Base-by-base conservation (phyloP, 2,329 filamentous ascomycete genomes). In the Aspergillus sp. region DNA sequence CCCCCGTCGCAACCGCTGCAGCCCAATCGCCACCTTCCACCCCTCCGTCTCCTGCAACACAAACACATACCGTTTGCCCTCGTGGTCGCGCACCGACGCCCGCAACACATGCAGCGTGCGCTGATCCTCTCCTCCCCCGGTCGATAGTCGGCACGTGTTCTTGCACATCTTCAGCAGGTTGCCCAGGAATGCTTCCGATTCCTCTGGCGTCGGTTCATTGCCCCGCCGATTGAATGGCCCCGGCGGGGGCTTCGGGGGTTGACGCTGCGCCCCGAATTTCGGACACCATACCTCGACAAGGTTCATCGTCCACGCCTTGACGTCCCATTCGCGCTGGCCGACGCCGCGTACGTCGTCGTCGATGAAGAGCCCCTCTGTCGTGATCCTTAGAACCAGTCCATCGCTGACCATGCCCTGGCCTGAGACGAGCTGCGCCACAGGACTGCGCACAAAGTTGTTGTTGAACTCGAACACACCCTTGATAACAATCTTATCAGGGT, bases 301-400 rank as follows among this genome's bases (percentile, higher is more conserved):
- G 79, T 96, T 97, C 78, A 99, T 85, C 47, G 92, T 97, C 95
- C 95, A 98, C 25, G 94, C 93, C 78, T 98, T 98, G 72, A 98
- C 88, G 75, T 99, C 95, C 95, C 95, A 99, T 79, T 99, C 95
- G 61, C 95, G 88, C 78, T 98, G 92, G n/a, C 91, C 89, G 15
- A 97, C 91, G 63, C 88, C 88, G 48, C 93, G 88, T 55, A 97
- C 86, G 75, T 98, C 95, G 75, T 99, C 95, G 74, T 99, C 95
- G 72, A 99, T 95, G 78, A 98, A 98, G 57, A 98, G 84, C 17
- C 95, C 95, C 75, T 97, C 94, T 1, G 92, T 96, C 10, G 91
- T 94, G 71, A 98, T 95, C 55, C 91, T 90, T 63, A 99, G 84
- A 63, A 98, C 91, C 49, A 99, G 83, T 0, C 95, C 95, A 72